Base-by-base conservation (phyloP, 148 eudicot species). In the Rhododendron ferrugineum region DNA sequence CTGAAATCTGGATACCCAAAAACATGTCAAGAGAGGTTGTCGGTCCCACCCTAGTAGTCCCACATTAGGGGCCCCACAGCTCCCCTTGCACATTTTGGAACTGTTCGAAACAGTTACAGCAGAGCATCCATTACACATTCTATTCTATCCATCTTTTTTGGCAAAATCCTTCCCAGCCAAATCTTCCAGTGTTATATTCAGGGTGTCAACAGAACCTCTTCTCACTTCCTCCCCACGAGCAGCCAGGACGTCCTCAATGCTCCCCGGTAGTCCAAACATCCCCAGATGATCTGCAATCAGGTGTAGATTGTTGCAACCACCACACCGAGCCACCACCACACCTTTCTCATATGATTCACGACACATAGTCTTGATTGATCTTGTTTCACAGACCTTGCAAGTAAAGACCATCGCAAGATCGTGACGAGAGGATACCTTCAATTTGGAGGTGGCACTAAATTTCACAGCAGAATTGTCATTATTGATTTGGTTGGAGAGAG, bases 261-360 rank as follows among this genome's bases (percentile, higher is more conserved):
- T 93, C 36, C 96, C 94, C 0, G 95, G 95, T 80, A 94, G 89
- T 16, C 98, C 99, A 87, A 93, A 96, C 95, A 93, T 90, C 78
- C 99, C 97, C 30, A 95, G 88, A 28, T 91, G 91, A 82, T 95
- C 99, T 14, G 97, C 96, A 84, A 96, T 95, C 46, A 95, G 86
- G 86, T 96, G 99, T 37, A 91, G 85, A 88, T 95, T 96, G 83
- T 91, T 86, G 88, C 99, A 96, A 37, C 97, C 99, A 26, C 90
- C 92, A 68, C 99, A 96, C 23, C 96, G 91, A 23, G 93, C 99
- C 83, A 95, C 94, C 46, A 95, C 99, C 49, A 96, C 92, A 3
- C 99, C 98, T 77, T 92, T 94, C 74, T 96, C 99, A 70, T 96
- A 96, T 15, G 97, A 96, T 42, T 95, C 92, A 22, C 95, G 96